Evolutionary conservation across 192 early-diverging fungal genomes (phyloP), one percentile per base, ranked within the genome.

Genomic region (Spinellus fusiger): DNA sequence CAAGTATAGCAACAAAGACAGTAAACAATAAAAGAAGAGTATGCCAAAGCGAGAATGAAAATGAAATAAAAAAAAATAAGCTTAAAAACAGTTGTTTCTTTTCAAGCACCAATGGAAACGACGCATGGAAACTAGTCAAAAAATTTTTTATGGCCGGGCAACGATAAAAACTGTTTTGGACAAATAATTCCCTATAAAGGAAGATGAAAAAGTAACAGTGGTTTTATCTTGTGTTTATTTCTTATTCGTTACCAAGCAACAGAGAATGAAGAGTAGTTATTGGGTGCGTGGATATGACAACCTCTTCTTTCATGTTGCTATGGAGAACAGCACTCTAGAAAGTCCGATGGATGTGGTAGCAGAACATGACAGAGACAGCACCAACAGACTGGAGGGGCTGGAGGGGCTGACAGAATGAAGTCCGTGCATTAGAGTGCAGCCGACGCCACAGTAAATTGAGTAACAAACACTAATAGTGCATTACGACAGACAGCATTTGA

Each of bases 401-500:
- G n/a, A n/a, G n/a, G n/a, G n/a, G n/a, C n/a, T n/a, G n/a, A n/a
- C n/a, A n/a, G n/a, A n/a, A n/a, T n/a, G n/a, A n/a, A n/a, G n/a
- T n/a, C n/a, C n/a, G n/a, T n/a, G n/a, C n/a, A n/a, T n/a, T n/a
- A n/a, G n/a, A n/a, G n/a, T n/a, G n/a, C n/a, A n/a, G n/a, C n/a
- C n/a, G n/a, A n/a, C n/a, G n/a, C n/a, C n/a, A n/a, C n/a, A 44
- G 40, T 10, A 54, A 66, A 66, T 25, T 52, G 37, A 8, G 65
- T 37, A 23, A 66, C 51, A 54, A 66, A 66, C 2, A 49, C 65
- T n/a, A 54, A 4, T n/a, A 52, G 51, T 25, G 50, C 55, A 58
- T 66, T 66, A 34, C 65, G 56, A 12, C 49, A 26, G 1, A 38
- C 48, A 48, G 65, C 65, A 54, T 66, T 66, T 20, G 56, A 59